Evolutionary conservation across 495 filamentous ascomycete genomes (phyloP).

Genomic region (Aspergillus egyptiacus): DNA sequence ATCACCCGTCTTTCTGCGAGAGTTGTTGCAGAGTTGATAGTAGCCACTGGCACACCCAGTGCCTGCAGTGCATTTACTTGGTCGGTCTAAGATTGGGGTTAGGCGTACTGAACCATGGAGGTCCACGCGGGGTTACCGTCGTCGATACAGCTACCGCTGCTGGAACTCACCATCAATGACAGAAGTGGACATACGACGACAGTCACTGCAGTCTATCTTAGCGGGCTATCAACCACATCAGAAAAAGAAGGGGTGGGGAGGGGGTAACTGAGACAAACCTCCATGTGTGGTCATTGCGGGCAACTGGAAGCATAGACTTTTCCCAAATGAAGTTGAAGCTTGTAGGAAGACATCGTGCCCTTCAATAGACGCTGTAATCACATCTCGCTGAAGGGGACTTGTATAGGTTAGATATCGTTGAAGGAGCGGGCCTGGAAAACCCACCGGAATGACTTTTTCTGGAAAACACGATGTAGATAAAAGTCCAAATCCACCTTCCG

Average conservation of each 20-base stretch:
- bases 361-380: conserved; percentile 72
- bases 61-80: conserved; percentile 77
- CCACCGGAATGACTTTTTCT: conserved; percentile 67
- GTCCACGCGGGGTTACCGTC: background rate
- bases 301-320: conserved; percentile 90
- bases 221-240: conserved; percentile 5
- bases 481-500: conserved; percentile 68
- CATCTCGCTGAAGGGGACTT: conserved; percentile 81
- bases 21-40: conserved; percentile 77
- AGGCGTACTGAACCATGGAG: too few relatives aligned
- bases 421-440: background rate
- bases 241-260: too few relatives aligned
- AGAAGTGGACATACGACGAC: conserved; percentile 87
- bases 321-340: conserved; percentile 94
- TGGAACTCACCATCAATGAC: conserved; percentile 69
- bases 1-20: conserved; percentile 58
- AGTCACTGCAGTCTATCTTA: conserved; percentile 52
- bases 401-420: conserved; percentile 15
- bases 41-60: conserved; percentile 71
- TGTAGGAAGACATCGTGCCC: conserved; percentile 92
- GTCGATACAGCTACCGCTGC: background rate
- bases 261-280: conserved; percentile 50
- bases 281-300: conserved; percentile 83
- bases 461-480: conserved; percentile 75
- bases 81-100: conserved; percentile 55